phyloP scores from a whole-genome alignment of 306 rosid species.

The Castanopsis chinensis region DNA sequence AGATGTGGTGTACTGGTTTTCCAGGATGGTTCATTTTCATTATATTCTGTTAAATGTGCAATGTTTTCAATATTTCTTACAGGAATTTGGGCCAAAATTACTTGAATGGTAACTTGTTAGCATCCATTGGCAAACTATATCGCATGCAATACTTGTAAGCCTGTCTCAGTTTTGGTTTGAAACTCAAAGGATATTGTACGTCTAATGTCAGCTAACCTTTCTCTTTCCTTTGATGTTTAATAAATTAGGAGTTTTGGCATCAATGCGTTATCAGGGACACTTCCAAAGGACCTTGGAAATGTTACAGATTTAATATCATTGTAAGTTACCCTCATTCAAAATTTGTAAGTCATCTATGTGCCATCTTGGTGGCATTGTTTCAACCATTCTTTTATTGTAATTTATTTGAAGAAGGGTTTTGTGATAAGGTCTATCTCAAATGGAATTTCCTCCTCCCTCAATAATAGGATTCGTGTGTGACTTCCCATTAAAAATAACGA shows the following conservation, averaged over 20 bases:
- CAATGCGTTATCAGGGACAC: slow-evolving; percentile 67
- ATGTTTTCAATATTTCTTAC: slow-evolving; percentile 17
- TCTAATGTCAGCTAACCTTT: not conserved
- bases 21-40: not conserved
- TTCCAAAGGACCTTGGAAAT: slow-evolving; percentile 69
- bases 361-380: too few relatives aligned
- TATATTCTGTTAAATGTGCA: not conserved
- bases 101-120: slow-evolving; percentile 63
- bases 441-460: too few relatives aligned
- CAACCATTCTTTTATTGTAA: too few relatives aligned
- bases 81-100: slow-evolving; percentile 60
- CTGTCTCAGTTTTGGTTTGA: not conserved
- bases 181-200: not conserved
- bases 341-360: too few relatives aligned
- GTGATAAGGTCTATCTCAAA: too few relatives aligned
- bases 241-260: slow-evolving; percentile 50
- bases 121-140: slow-evolving; percentile 63
- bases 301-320: slow-evolving; percentile 3
- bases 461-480: too few relatives aligned
- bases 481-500: too few relatives aligned
- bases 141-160: slow-evolving; percentile 69
- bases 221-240: not conserved
- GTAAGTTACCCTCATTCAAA: too few relatives aligned
- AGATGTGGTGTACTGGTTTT: not conserved
- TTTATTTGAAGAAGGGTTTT: too few relatives aligned